Conservation (phyloP, 2,329 filamentous ascomycete genomes). For the Dactylonectria macrodidyma region DNA sequence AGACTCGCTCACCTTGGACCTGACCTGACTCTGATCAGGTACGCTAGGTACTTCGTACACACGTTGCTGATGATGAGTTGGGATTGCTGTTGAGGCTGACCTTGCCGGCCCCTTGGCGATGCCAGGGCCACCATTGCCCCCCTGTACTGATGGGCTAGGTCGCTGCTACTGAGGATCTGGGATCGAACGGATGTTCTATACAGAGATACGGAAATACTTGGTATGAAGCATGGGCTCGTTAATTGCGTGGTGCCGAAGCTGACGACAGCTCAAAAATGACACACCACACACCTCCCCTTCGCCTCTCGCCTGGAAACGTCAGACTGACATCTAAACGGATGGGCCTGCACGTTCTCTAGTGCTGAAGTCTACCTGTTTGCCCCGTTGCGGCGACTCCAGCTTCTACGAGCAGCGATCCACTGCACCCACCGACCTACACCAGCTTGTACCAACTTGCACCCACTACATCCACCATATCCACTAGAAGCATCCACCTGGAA, state of each 20-base stretch:
- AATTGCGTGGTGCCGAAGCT: neutral
- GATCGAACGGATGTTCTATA: neutral
- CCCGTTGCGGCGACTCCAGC: neutral
- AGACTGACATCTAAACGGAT: neutral
- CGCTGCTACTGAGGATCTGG: neutral
- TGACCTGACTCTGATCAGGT: neutral
- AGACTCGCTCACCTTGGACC: neutral
- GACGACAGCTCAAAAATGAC: neutral
- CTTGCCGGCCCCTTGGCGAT: neutral
- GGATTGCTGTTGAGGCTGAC: neutral
- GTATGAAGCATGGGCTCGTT: neutral
- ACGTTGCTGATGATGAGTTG: neutral
- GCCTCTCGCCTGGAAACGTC: neutral
- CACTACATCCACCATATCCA: slow-evolving; percentile 1
- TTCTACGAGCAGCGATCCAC: slow-evolving; percentile 21
- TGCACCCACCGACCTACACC: slow-evolving; percentile 14
- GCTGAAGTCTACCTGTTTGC: neutral
- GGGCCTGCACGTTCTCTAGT: neutral
- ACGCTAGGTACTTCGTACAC: no score
- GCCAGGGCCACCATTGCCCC: neutral
- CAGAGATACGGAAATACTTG: neutral
- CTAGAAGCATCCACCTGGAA: neutral
- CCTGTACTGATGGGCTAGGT: neutral
- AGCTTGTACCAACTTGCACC: neutral
- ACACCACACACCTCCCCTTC: neutral